phyloP scores from a whole-genome alignment of 768 basidiomycete species.

The Trametes punicea region DNA sequence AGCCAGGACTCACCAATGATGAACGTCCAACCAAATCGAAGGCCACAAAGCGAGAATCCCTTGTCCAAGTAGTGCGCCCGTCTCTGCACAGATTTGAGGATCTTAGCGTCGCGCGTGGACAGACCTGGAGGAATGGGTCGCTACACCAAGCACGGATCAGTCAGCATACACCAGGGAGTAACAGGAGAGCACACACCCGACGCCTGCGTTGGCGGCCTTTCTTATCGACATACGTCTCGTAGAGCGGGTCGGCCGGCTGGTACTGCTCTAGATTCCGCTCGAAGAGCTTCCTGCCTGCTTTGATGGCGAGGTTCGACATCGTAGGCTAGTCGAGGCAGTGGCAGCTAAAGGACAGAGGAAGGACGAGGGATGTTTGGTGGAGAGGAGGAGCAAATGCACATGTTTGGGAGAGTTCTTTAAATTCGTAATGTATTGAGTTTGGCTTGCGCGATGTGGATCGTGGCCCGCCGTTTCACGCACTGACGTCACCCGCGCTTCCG shows the following conservation, averaged over 20 bases:
- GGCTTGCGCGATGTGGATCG: not conserved
- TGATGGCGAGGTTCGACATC: conserved; percentile 29
- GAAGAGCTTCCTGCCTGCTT: conserved; percentile 59
- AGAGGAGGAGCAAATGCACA: not conserved
- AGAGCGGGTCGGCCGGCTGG: conserved; percentile 69
- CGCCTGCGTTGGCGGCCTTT: conserved; percentile 54
- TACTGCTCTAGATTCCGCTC: conserved; percentile 63
- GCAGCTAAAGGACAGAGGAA: not conserved
- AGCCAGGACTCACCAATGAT: conserved; percentile 45
- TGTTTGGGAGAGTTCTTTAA: not conserved
- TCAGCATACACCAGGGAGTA: not conserved
- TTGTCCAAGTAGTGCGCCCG: conserved; percentile 88
- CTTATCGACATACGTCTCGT: conserved; percentile 58
- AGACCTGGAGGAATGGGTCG: conserved; percentile 73
- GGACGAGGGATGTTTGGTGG: not conserved
- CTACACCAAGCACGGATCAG: conserved; percentile 37
- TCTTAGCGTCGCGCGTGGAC: conserved; percentile 67
- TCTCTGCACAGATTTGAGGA: conserved; percentile 69
- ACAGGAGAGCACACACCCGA: conserved; percentile 41
- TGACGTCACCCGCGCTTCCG: not conserved
- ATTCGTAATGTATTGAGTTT: not conserved
- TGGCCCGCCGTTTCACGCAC: not conserved
- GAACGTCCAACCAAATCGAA: conserved; percentile 87
- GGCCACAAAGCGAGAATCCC: conserved; percentile 73
- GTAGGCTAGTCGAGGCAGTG: not conserved